Percentiles rank a stretch among this genome's conserved stretches.
Conservation (phyloP, 306 rosid genomes). For the Quercus glauca region DNA sequence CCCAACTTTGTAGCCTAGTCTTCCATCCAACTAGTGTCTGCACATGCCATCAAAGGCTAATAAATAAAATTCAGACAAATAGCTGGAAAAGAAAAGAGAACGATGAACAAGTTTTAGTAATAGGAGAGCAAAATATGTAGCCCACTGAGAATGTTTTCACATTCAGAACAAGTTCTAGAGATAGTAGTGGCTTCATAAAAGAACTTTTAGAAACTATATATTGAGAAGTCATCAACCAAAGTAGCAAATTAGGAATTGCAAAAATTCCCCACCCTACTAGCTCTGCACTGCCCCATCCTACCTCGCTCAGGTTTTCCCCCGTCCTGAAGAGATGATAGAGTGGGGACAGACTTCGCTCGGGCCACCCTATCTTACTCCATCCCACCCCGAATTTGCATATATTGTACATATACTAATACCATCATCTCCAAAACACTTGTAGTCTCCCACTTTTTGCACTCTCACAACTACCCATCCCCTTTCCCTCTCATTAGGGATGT, state of each 20-base stretch:
- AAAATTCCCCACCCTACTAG: no score
- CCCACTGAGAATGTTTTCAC: background rate
- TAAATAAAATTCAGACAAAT: background rate
- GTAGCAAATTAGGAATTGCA: background rate
- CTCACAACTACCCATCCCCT: no score
- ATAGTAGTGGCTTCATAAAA: background rate
- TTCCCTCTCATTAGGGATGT: no score
- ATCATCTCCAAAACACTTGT: no score
- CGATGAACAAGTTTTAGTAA: background rate
- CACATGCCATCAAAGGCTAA: slow-evolving; percentile 18
- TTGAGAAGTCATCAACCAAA: background rate
- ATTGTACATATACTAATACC: no score
- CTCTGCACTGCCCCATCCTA: no score
- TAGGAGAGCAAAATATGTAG: background rate
- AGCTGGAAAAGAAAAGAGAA: slow-evolving; percentile 2
- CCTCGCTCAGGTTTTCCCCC: no score
- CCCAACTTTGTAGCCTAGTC: slow-evolving; percentile 76
- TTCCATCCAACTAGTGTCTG: slow-evolving; percentile 68
- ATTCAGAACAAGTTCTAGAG: background rate
- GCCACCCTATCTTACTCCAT: no score
- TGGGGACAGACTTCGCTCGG: no score
- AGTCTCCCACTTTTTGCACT: no score
- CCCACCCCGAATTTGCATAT: no score
- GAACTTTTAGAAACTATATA: background rate
- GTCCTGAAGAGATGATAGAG: no score